Percentiles rank a stretch among this genome's conserved stretches.
These are phyloP conservation scores for Prosopis cineraria DNA, from an alignment of 306 rosid genomes.

Conservation along the genomic window DNA sequence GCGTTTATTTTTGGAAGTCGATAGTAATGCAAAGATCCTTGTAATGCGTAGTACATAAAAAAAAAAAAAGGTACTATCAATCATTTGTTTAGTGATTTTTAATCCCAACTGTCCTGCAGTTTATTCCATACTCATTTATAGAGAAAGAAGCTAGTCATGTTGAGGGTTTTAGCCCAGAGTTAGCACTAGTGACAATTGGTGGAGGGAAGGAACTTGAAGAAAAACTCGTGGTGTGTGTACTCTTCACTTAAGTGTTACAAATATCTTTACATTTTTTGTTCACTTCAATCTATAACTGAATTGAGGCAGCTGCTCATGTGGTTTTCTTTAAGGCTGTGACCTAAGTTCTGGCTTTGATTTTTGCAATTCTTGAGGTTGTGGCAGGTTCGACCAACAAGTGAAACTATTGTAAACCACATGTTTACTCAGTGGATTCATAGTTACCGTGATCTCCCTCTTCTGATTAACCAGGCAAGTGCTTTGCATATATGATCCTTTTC, in stretches of 20 bases:
- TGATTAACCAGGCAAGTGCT: slow-evolving; percentile 80
- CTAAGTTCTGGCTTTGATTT: slow-evolving; percentile 84
- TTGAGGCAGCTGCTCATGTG: slow-evolving; percentile 23
- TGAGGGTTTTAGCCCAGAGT: slow-evolving; percentile 95
- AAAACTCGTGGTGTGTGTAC: slow-evolving; percentile 79
- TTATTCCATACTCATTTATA: slow-evolving; percentile 91
- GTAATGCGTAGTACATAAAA: slow-evolving; percentile 1
- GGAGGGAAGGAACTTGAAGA: slow-evolving; percentile 99
- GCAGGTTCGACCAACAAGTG: slow-evolving; percentile 96
- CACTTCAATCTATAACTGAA: slow-evolving; percentile 6
- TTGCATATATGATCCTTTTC: slow-evolving; percentile 12
- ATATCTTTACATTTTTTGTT: background rate
- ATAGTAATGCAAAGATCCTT: slow-evolving; percentile 17
- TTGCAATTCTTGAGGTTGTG: slow-evolving; percentile 85
- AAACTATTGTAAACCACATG: slow-evolving; percentile 97
- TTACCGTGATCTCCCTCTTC: slow-evolving; percentile 92
- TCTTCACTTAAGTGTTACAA: background rate
- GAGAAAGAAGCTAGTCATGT: slow-evolving; percentile 99
- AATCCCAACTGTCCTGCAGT: slow-evolving; percentile 51
- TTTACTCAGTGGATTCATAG: slow-evolving; percentile 98
- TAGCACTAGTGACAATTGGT: slow-evolving; percentile 89
- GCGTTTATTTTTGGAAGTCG: background rate
- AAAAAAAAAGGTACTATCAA: background rate
- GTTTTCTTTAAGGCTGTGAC: slow-evolving; percentile 43
- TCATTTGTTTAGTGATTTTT: slow-evolving; percentile 25